Conservation (phyloP, 441 rosid species). For the Pelargonium myrrhifolium region DNA sequence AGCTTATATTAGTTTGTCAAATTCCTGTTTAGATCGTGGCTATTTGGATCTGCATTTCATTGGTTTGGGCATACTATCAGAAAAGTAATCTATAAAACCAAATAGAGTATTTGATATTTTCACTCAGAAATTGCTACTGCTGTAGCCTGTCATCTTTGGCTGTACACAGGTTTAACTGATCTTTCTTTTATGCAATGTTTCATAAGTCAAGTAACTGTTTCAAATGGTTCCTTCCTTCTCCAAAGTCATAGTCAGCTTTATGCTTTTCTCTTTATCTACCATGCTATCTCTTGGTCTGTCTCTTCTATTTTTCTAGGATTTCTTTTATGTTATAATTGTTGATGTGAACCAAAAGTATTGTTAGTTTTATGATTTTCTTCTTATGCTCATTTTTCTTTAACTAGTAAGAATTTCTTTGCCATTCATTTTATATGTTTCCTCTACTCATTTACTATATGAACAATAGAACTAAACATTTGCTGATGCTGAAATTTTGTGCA, state of each 20-base stretch:
- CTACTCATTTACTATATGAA: too few relatives aligned
- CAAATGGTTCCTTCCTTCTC: neutral
- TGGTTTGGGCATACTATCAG: neutral
- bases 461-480: neutral
- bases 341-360: neutral
- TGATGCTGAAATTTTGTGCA: constrained; percentile 13
- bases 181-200: neutral
- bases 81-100: neutral
- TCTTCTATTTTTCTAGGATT: neutral
- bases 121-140: neutral
- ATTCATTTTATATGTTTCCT: neutral
- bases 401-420: neutral
- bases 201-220: neutral
- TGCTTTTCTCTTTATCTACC: neutral
- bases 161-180: neutral
- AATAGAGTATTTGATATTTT: neutral
- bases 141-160: neutral
- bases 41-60: neutral
- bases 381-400: neutral
- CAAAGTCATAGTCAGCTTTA: neutral
- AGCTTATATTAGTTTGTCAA: neutral
- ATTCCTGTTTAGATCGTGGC: neutral
- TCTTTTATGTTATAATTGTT: neutral
- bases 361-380: neutral
- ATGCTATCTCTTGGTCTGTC: neutral